Evolutionary conservation across 768 basidiomycete genomes (phyloP), one percentile per base, ranked within the genome.

Genomic region (Suillus subalutaceus): DNA sequence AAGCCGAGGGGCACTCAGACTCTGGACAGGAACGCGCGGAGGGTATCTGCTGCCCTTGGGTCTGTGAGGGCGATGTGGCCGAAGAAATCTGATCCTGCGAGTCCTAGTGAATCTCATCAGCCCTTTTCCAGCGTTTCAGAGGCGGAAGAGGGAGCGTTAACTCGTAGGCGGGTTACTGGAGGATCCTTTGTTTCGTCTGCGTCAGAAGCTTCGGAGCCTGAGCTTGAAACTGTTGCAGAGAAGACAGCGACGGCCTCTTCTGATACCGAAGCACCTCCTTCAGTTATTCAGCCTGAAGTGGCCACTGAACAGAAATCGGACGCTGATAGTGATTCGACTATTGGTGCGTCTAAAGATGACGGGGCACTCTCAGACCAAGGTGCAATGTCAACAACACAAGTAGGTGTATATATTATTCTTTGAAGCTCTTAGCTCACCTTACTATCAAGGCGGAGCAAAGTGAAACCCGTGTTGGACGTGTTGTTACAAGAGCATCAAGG

Each of bases 321-420:
- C 69, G 81, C 84, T 3, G 93, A 93, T 53, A 94, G 90, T 70
- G 93, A 95, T 72, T 93, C 92, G 18, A 95, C 93, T 1, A 93
- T 95, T 60, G 92, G 88, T 26, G 91, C 88, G 3, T 72, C 70
- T 18, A 77, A 79, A 65, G 77, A 77, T 16, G 73, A 67, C 48
- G 68, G 63, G 4, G 38, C 60, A 52, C 65, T 66, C 18, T 50
- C 73, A 10, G 72, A 72, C 32, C 72, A 53, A 43, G 66, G 63
- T 48, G 69, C 71, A 12, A 67, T 64, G 16, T 67, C 70, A 23
- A 65, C 66, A 26, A 64, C 70, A 62, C 70, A 72, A 67, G 83
- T 82, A 59, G 59, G 78, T 69, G 16, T 10, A 12, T 65, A 43
- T 63, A 41, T 20, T 40, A 53, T 60, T 43, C 44, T 30, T 48